Evolutionary conservation across 2,329 filamentous ascomycete species (phyloP).

Genomic region (Xylariaceae sp.): DNA sequence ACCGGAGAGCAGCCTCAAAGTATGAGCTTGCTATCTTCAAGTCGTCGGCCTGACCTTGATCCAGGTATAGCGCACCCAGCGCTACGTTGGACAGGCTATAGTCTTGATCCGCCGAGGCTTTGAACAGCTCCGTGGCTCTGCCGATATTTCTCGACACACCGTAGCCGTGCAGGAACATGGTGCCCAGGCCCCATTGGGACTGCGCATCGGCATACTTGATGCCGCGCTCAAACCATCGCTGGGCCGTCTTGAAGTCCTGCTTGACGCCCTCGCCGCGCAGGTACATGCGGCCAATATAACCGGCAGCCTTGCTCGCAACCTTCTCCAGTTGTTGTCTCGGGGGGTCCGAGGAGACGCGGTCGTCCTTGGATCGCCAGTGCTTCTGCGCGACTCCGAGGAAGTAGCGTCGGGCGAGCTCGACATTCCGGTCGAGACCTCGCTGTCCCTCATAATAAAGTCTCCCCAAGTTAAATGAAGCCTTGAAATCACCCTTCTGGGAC

Average conservation of each 20-base stretch:
- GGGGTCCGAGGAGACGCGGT: slow-evolving; percentile 59
- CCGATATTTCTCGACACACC: slow-evolving; percentile 60
- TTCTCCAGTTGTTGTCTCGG: slow-evolving; percentile 66
- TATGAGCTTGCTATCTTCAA: slow-evolving; percentile 72
- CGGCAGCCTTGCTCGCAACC: slow-evolving; percentile 73
- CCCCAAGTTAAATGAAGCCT: slow-evolving; percentile 78
- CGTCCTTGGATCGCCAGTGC: slow-evolving; percentile 70
- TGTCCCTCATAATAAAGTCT: slow-evolving; percentile 85
- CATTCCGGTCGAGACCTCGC: slow-evolving; percentile 63
- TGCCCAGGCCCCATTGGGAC: slow-evolving; percentile 74
- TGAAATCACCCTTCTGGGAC: slow-evolving; percentile 82
- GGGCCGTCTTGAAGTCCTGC: slow-evolving; percentile 69
- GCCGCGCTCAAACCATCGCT: slow-evolving; percentile 77
- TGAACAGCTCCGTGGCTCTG: slow-evolving; percentile 69
- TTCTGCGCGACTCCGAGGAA: slow-evolving; percentile 72
- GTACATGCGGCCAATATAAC: slow-evolving; percentile 83
- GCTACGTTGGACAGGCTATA: slow-evolving; percentile 74
- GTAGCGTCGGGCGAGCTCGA: slow-evolving; percentile 67
- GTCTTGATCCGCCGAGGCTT: slow-evolving; percentile 73
- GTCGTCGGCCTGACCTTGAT: slow-evolving; percentile 66
- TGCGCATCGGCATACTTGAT: slow-evolving; percentile 68
- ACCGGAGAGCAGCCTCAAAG: slow-evolving; percentile 78
- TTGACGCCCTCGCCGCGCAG: slow-evolving; percentile 77
- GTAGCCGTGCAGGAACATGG: slow-evolving; percentile 76
- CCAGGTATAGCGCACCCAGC: slow-evolving; percentile 75